Percentiles rank a stretch among this genome's conserved stretches.
phyloP scores from a whole-genome alignment of 2,329 filamentous ascomycete species.

The Trichoderma afroharzianum region DNA sequence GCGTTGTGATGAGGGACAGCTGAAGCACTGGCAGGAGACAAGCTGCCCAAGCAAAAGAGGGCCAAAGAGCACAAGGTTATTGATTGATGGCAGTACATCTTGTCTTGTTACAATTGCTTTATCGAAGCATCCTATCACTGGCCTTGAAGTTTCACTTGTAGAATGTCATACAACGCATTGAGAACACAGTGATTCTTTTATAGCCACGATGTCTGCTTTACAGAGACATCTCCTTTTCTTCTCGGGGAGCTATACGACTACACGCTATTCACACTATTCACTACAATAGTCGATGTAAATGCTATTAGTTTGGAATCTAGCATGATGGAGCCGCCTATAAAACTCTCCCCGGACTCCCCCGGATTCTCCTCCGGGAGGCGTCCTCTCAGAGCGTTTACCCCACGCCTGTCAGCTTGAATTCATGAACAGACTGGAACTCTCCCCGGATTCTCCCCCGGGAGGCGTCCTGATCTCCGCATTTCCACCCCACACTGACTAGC shows the following conservation, averaged over 20 bases:
- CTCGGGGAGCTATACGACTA: constrained; percentile 4
- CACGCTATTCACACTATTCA: background rate
- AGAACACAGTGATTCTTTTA: background rate
- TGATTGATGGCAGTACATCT: background rate
- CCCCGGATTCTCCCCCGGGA: background rate
- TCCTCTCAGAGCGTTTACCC: background rate
- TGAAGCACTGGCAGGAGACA: background rate
- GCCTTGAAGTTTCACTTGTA: background rate
- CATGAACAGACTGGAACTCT: background rate
- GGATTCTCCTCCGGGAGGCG: background rate
- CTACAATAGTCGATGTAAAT: background rate
- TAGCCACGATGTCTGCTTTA: background rate
- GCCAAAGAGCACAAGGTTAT: background rate
- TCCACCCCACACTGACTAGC: background rate
- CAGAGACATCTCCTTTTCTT: background rate
- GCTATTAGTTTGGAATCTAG: background rate
- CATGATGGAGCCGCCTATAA: background rate
- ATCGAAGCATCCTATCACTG: background rate
- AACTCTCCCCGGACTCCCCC: constrained; percentile 11
- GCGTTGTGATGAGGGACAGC: background rate
- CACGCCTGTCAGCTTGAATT: background rate
- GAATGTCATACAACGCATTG: background rate
- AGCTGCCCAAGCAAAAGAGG: background rate
- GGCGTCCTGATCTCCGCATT: background rate
- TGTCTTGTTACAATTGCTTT: background rate